Evolutionary conservation across 164 flowering plant species (phyloP), one percentile per base, ranked within the genome.

Genomic region (Houttuynia cordata): DNA sequence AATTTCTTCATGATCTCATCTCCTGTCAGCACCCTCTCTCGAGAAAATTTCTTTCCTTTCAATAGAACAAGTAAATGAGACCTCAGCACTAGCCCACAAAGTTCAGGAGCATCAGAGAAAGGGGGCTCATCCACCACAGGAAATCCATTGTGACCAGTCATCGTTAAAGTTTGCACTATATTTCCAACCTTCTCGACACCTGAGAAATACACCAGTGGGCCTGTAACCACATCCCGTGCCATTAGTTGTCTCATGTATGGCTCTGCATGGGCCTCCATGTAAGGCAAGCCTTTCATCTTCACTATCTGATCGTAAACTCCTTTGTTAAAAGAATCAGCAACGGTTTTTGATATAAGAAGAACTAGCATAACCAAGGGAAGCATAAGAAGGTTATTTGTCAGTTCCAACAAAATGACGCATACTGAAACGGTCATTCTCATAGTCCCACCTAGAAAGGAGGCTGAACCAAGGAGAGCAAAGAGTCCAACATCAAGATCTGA

Each of bases 371-470:
- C 78, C 52, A 84, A 39, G 1, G 98, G 98, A 23, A 93, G 96
- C 91, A 87, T 79, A 25, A 86, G 41, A 1, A 93, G 85, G 67
- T 90, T 69, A 66, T 90, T 87, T 9, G 98, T 93, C 24, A 93
- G 97, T 70, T 90, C 98, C 8, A 93, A 81, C 37, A 93, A 81
- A 53, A 93, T 93, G 64, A 93, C 86, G 67, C 98, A 93, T 1
- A 93, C 79, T 1, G 96, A 93, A 23, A 93, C 98, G 0, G 97
- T 93, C 98, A 87, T 90, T 59, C 97, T 83, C 98, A 93, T 93
- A 39, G 94, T 86, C 42, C 97, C 97, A 54, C 96, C 98, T 13
- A 92, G 93, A 67, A 92, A 82, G 14, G 98, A 93, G 12, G 98
- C 97, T 52, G 98, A 89, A 64, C 98, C 97, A 47, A 93, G 85